phyloP scores from a whole-genome alignment of 345 rosid species.

The Salix udensis region DNA sequence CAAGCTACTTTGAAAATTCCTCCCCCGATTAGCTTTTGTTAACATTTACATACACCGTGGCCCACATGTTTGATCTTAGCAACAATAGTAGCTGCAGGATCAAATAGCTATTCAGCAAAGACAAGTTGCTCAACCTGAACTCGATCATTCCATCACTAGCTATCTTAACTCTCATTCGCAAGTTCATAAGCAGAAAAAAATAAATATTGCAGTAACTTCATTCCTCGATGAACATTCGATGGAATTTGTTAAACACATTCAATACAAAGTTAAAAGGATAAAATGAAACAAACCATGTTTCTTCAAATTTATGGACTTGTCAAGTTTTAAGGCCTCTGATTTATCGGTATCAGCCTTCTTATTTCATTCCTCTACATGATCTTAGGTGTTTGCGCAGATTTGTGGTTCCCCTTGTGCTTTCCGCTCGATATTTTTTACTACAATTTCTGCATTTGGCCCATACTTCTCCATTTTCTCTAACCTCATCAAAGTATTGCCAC shows the following conservation, averaged over 20 bases:
- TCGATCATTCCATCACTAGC: no score
- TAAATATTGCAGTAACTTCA: background rate
- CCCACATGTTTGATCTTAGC: no score
- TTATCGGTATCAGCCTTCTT: background rate
- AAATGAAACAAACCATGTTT: background rate
- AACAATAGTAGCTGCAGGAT: no score
- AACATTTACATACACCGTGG: no score
- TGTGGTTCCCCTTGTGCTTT: background rate
- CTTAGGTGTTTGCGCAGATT: background rate
- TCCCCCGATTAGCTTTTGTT: no score
- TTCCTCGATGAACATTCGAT: background rate
- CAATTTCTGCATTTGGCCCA: background rate
- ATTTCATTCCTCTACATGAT: background rate
- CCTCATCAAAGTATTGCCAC: background rate
- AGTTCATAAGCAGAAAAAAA: no score
- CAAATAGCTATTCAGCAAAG: no score
- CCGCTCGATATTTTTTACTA: background rate
- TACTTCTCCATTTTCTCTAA: background rate
- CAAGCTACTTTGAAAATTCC: no score
- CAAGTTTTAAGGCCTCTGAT: no score
- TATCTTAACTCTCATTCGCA: no score
- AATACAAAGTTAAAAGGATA: background rate
- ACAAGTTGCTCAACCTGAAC: no score
- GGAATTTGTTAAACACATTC: background rate
- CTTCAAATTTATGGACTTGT: background rate